A percentile compares a stretch with the other conserved stretches of the same genome.
Evolutionary conservation across 305 asterid genomes (phyloP).

Genomic region (Plantago coronopus): DNA sequence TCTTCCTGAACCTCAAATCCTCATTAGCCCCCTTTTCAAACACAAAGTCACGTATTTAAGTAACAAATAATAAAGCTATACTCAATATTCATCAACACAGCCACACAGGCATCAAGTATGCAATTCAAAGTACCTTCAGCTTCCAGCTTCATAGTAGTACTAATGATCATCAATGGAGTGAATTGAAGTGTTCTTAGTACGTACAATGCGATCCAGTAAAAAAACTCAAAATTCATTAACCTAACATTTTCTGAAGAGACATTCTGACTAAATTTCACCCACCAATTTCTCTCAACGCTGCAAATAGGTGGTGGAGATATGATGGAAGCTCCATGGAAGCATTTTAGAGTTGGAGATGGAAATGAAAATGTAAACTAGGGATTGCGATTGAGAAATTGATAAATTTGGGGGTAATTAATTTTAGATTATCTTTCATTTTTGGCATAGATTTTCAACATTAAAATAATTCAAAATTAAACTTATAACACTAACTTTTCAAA

Average conservation of each 20-base stretch:
- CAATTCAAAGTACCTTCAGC: too few relatives aligned
- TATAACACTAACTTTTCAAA: too few relatives aligned
- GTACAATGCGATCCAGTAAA: constrained; percentile 38
- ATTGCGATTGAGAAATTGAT: neutral
- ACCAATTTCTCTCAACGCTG: constrained; percentile 45
- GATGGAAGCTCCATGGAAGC: constrained; percentile 28
- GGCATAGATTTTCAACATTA: too few relatives aligned
- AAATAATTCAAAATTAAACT: too few relatives aligned
- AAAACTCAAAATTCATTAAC: constrained; percentile 43
- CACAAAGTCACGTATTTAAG: constrained; percentile 43
- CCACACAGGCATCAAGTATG: too few relatives aligned
- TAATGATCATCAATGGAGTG: too few relatives aligned
- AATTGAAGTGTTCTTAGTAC: too few relatives aligned
- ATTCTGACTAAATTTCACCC: constrained; percentile 34
- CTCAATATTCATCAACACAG: too few relatives aligned
- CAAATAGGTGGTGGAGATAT: constrained; percentile 21
- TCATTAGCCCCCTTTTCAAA: constrained; percentile 31
- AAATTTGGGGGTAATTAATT: neutral
- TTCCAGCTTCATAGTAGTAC: too few relatives aligned
- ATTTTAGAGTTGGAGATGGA: neutral
- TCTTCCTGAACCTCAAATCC: neutral
- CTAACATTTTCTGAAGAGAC: constrained; percentile 28
- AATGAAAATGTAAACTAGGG: neutral
- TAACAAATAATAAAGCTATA: too few relatives aligned
- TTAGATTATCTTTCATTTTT: too few relatives aligned